Evolutionary conservation across 176 grass and related monocot species (phyloP).

Genomic region (Sorghum bicolor): DNA sequence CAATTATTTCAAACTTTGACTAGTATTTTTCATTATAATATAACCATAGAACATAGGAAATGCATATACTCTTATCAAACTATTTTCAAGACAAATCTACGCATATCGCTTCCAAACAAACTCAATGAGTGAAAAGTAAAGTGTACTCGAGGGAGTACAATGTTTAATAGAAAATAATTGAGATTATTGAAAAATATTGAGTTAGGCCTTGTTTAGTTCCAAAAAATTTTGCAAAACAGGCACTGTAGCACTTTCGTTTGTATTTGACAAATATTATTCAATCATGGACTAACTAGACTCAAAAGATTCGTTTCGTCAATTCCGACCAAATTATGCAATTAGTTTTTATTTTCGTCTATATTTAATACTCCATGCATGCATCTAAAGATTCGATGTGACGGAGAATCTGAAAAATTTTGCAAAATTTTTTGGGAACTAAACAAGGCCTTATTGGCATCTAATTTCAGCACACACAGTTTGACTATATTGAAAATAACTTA

Average conservation of each 20-base stretch:
- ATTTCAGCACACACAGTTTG: neutral
- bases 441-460: neutral
- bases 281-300: too few species aligned
- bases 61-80: neutral
- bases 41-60: neutral
- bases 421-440: too few species aligned
- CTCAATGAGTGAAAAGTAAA: neutral
- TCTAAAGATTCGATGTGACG: too few species aligned
- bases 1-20: neutral
- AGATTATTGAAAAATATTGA: neutral
- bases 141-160: neutral
- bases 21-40: neutral
- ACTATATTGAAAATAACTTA: neutral
- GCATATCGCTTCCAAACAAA: neutral
- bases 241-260: too few species aligned
- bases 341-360: too few species aligned
- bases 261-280: too few species aligned
- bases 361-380: too few species aligned
- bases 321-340: too few species aligned
- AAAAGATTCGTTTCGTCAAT: too few species aligned
- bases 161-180: neutral
- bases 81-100: neutral
- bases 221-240: too few species aligned
- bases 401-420: too few species aligned
- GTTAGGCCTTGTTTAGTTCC: too few species aligned